Evolutionary conservation across 192 early-diverging fungal species (phyloP).

Genomic region (Hyaloraphidium curvatum): DNA sequence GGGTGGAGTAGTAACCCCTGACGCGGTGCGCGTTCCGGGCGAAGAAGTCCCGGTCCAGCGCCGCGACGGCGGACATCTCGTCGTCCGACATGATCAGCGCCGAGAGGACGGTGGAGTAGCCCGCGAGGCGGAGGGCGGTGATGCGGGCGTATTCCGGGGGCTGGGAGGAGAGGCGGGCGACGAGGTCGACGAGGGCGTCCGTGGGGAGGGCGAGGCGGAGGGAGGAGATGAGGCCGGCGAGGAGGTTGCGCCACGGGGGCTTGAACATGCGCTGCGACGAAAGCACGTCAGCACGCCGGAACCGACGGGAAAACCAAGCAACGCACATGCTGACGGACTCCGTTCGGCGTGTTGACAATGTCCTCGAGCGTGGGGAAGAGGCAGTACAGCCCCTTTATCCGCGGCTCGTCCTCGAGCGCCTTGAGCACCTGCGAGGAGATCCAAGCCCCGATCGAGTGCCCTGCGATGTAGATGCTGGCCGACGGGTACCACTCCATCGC

Average conservation of each 20-base stretch:
- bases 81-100: neutral
- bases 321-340: neutral
- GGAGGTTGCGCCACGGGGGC: neutral
- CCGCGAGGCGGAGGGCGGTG: neutral
- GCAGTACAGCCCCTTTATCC: neutral
- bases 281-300: too few relatives aligned
- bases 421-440: neutral
- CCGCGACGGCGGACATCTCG: too few relatives aligned
- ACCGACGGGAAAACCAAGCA: too few relatives aligned
- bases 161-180: neutral
- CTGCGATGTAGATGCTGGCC: neutral
- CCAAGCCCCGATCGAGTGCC: neutral
- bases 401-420: neutral
- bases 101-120: neutral
- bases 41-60: too few relatives aligned
- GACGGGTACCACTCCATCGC: neutral
- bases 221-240: neutral
- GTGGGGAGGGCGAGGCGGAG: neutral
- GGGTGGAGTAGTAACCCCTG: too few relatives aligned
- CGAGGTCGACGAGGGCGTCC: neutral
- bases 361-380: neutral
- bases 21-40: too few relatives aligned
- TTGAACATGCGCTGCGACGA: too few relatives aligned
- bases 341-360: neutral
- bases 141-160: neutral